Evolutionary conservation across 495 filamentous ascomycete genomes (phyloP).

Genomic region (Annulohypoxylon bovei): DNA sequence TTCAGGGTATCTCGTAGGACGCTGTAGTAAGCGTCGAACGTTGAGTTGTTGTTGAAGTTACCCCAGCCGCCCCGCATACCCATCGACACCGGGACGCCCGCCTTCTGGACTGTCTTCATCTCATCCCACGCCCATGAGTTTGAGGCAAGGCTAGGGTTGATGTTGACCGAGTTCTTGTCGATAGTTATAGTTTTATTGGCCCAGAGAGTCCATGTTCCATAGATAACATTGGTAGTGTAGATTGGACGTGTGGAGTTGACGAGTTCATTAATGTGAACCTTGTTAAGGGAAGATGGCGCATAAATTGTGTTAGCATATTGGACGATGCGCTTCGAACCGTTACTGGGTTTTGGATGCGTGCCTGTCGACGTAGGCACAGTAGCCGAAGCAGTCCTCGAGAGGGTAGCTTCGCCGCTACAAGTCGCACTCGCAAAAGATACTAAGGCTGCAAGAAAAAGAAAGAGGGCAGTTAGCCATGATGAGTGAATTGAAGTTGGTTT

Average conservation of each 20-base stretch:
- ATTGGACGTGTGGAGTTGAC: background rate
- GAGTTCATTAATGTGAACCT: background rate
- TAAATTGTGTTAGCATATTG: constrained; percentile 1
- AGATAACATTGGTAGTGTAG: background rate
- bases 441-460: background rate
- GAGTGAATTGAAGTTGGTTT: background rate
- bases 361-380: background rate
- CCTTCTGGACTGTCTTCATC: background rate
- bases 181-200: background rate
- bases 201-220: background rate
- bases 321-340: background rate
- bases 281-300: background rate
- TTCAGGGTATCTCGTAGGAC: background rate
- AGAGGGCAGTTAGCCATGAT: background rate
- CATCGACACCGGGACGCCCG: background rate
- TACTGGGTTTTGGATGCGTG: background rate
- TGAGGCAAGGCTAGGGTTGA: background rate
- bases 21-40: background rate
- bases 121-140: background rate
- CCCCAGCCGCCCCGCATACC: background rate
- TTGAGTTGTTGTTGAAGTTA: background rate
- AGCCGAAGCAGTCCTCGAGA: background rate
- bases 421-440: background rate
- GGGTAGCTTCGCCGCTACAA: background rate
- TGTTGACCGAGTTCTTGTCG: background rate